A percentile compares a stretch with the other conserved stretches of the same genome.
Evolutionary conservation across 1,284 basidiomycete species (phyloP).

Genomic region (Leccinum subspadiceum): DNA sequence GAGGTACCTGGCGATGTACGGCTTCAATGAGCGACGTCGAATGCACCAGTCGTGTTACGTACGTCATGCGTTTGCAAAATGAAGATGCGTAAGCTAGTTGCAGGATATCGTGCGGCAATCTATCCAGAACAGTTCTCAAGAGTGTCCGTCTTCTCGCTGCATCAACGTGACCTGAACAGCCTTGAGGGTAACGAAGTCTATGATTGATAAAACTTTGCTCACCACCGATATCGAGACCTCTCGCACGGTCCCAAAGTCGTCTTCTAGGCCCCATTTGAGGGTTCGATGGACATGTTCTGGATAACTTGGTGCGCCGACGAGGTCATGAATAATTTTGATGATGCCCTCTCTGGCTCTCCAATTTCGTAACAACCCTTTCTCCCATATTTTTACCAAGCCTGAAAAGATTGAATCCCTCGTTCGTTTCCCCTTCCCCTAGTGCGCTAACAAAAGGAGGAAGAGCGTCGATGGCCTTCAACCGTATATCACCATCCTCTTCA

Average conservation of each 20-base stretch:
- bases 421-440: constrained; percentile 43
- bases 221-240: constrained; percentile 63
- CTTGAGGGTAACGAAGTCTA: constrained; percentile 4
- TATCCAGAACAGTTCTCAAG: constrained; percentile 35
- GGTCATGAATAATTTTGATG: constrained; percentile 52
- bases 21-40: constrained; percentile 9
- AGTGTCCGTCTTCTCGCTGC: constrained; percentile 19
- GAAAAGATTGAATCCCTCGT: constrained; percentile 52
- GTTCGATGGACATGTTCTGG: constrained; percentile 34
- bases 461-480: constrained; percentile 64
- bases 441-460: constrained; percentile 58
- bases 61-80: constrained; percentile 77
- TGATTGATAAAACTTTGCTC: constrained; percentile 11
- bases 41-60: constrained; percentile 32
- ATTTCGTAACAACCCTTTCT: constrained; percentile 57
- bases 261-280: constrained; percentile 73
- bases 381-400: constrained; percentile 62
- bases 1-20: constrained; percentile 49
- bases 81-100: constrained; percentile 53
- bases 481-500: constrained; percentile 67
- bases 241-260: constrained; percentile 81
- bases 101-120: constrained; percentile 50
- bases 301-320: constrained; percentile 34
- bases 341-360: constrained; percentile 85
- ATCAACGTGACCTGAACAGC: constrained; percentile 23